A percentile compares a stretch with the other conserved stretches of the same genome.
Evolutionary conservation across 495 filamentous ascomycete species (phyloP).

Genomic region (Endocarpon pusillum): DNA sequence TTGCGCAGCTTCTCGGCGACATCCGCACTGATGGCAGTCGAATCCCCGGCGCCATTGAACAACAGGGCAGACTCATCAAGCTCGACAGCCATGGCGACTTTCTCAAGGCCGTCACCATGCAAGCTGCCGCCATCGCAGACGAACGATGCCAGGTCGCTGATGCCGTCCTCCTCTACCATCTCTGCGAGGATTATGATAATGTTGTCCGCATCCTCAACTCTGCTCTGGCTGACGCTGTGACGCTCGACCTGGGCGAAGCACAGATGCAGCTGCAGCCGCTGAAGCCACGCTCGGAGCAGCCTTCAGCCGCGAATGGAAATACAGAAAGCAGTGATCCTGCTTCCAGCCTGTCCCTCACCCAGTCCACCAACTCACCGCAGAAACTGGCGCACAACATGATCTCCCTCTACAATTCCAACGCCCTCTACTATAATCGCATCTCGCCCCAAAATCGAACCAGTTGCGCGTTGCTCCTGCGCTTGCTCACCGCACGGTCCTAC

Average conservation of each 20-base stretch:
- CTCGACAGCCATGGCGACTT: conserved; percentile 66
- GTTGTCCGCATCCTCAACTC: conserved; percentile 80
- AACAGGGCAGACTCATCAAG: conserved; percentile 70
- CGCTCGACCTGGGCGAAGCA: conserved; percentile 63
- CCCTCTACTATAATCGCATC: conserved; percentile 56
- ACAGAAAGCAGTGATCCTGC: background rate
- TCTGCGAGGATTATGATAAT: conserved; percentile 85
- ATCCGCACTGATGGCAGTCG: conserved; percentile 65
- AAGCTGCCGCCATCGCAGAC: conserved; percentile 80
- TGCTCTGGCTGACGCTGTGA: conserved; percentile 73
- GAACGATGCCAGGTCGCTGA: conserved; percentile 86
- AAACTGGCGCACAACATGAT: conserved; percentile 72
- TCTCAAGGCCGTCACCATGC: conserved; percentile 67
- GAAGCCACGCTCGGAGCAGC: conserved; percentile 34
- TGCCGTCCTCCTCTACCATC: conserved; percentile 82
- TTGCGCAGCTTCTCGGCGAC: conserved; percentile 84
- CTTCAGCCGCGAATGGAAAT: background rate
- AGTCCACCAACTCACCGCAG: too few species aligned
- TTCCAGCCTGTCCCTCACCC: too few species aligned
- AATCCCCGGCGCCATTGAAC: conserved; percentile 73
- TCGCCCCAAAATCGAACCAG: conserved; percentile 47
- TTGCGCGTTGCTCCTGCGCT: conserved; percentile 52
- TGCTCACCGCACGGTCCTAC: too few species aligned
- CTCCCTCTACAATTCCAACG: conserved; percentile 56
- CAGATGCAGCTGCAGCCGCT: conserved; percentile 59